Base-by-base conservation (phyloP, 2,329 filamentous ascomycete genomes). In the Cordyceps pruinosa region DNA sequence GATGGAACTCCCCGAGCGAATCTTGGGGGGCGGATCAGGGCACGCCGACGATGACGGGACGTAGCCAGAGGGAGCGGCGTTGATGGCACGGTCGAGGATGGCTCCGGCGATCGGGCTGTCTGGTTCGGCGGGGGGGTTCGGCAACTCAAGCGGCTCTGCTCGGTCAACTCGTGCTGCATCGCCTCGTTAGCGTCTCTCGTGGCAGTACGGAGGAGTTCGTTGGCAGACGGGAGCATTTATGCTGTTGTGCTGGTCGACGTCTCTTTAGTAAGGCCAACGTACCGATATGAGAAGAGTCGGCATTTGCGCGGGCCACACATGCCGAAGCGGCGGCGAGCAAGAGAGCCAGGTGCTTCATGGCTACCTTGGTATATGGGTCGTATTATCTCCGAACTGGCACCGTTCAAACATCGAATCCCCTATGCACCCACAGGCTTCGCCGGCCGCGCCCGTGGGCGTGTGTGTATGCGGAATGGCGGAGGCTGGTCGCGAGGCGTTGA, bases 1-100 rank as follows among this genome's bases (percentile, higher is more conserved):
- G 3, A 59, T 41, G 17, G 44, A 35, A 28, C 45, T 56, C 2
- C 57, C 57, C 15, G 45, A n/a, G 32, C 57, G 58, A 37, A 59
- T 59, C 35, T 42, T 46, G 17, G 58, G 58, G 7, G 47, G 45
- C 2, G 58, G 34, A 5, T 57, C 35, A 7, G 58, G 58, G 21
- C 58, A 59, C 26, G 46, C 37, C 21, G 48, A 44, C 1, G 46
- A 12, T 1, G 39, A 25, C 3, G 58, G 58, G 19, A 30, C 21
- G 42, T 59, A 59, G 5, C 58, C 58, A 9, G 48, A 55, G 7
- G 58, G 58, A 5, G 58, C 46, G 13, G 39, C 48, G 19, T 56
- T 35, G 28, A 39, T 35, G 21, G 58, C 47, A 34, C 58, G 58
- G 35, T 15, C 10, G 47, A 32, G 37, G 12, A 59, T 26, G 15